These are phyloP conservation scores for Talaromyces rugulosus DNA, from an alignment of 2,329 filamentous ascomycete species.

Conservation along the genomic window DNA sequence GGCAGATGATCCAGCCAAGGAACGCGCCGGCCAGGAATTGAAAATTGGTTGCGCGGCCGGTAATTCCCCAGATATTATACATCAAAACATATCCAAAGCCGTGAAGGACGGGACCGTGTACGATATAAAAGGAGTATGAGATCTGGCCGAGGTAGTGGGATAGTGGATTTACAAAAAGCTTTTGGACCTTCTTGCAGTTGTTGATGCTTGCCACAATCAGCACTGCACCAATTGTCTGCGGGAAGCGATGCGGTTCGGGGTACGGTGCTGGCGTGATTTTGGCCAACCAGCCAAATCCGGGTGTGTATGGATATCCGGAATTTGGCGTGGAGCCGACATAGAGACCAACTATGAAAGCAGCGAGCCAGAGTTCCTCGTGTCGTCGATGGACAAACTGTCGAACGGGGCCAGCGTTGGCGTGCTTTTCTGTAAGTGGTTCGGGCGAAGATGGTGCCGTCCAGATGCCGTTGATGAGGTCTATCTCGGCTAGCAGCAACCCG, in stretches of 20 bases:
- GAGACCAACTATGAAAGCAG: slow-evolving; percentile 35
- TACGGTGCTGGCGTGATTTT: slow-evolving; percentile 37
- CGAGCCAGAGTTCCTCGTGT: slow-evolving; percentile 32
- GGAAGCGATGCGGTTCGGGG: slow-evolving; percentile 41
- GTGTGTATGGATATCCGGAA: slow-evolving; percentile 35
- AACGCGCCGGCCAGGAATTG: slow-evolving; percentile 38
- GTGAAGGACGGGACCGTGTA: slow-evolving; percentile 43
- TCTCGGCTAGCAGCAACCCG: slow-evolving; percentile 41
- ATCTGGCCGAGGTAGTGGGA: slow-evolving; percentile 46
- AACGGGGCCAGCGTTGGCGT: slow-evolving; percentile 11
- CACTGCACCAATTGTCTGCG: slow-evolving; percentile 39
- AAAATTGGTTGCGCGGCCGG: slow-evolving; percentile 35
- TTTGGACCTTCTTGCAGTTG: slow-evolving; percentile 37
- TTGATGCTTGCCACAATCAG: slow-evolving; percentile 41
- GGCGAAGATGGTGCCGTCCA: slow-evolving; percentile 24
- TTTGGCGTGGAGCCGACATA: slow-evolving; percentile 43
- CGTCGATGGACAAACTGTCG: slow-evolving; percentile 20
- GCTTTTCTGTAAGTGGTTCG: slow-evolving; percentile 26
- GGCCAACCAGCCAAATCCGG: slow-evolving; percentile 39
- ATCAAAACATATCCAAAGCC: slow-evolving; percentile 41
- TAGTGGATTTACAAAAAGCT: slow-evolving; percentile 36
- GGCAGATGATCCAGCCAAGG: slow-evolving; percentile 36
- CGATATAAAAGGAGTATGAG: slow-evolving; percentile 46
- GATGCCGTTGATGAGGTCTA: slow-evolving; percentile 36
- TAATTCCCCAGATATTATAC: slow-evolving; percentile 37